Evolutionary conservation across 306 rosid species (phyloP), one percentile per base, ranked within the genome.

Genomic region (Gastrolobium villosum): DNA sequence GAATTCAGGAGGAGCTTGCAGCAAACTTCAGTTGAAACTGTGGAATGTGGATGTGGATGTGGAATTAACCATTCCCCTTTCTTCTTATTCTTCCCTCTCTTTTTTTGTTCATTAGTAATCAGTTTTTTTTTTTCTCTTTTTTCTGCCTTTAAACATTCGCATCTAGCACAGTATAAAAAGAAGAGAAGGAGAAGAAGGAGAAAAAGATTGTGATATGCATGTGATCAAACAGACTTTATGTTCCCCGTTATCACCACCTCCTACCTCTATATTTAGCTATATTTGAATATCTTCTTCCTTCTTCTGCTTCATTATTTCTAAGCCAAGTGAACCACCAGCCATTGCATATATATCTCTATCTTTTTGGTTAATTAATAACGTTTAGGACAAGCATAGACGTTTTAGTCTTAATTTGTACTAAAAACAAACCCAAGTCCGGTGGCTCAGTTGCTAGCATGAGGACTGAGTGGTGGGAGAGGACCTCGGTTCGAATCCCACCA

Each of bases 201-300:
- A 69, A 80, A 82, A 83, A 44, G 86, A 83, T 82, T 86, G 93
- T 82, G 87, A 86, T 77, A 80, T 88, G 92, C 97, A 93, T 93
- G 96, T 93, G 94, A 90, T 83, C 91, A 87, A 87, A 86, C 89
- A 87, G 93, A 91, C 89, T 88, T 89, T 88, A 56, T 91, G 97
- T 93, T 86, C 85, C 96, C 85, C 82, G 13, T 72, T 66, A 76
- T 52, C 13, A 41, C 55, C 74, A 65, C 74, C 6, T 64, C 64
- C 10, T 13, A 72, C 28, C 48, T 81, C 60, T 9, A 28, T 32
- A 63, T 40, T 80, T 34, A 70, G 52, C 52, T 48, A 13, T 30
- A 48, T 66, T 0, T 28, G 40, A 44, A 5, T n/a, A 15, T 55
- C 48, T 32, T 31, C 60, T 55, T 59, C 44, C 46, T 13, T 32